A percentile compares a stretch with the other conserved stretches of the same genome.
These are phyloP conservation scores for Anisodus tanguticus DNA, from an alignment of 257 asterid species.

Conservation along the genomic window DNA sequence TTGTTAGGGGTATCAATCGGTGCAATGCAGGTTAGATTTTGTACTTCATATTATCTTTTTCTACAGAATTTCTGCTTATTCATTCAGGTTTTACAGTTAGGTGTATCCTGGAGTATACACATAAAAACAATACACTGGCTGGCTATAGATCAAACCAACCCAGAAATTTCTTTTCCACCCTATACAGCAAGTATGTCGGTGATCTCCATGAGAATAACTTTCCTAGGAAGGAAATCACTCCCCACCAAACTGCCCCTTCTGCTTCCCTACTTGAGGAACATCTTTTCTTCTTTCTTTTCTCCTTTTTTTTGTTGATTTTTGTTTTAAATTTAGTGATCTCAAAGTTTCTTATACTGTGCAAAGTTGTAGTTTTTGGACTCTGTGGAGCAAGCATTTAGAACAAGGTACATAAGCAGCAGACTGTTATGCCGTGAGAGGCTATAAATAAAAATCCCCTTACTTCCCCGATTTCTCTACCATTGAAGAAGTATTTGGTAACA, in stretches of 20 bases:
- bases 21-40: slow-evolving; percentile 82
- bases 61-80: neutral
- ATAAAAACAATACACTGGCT: neutral
- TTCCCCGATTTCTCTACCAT: neutral
- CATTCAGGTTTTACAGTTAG: neutral
- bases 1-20: slow-evolving; percentile 84
- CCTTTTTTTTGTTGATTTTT: neutral
- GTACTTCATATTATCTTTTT: neutral
- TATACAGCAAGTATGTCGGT: neutral
- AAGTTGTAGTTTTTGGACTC: neutral
- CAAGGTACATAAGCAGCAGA: neutral
- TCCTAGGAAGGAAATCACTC: neutral
- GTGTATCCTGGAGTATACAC: neutral
- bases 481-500: neutral
- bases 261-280: slow-evolving; percentile 15
- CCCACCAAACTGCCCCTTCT: neutral
- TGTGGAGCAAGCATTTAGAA: slow-evolving; percentile 11
- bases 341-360: slow-evolving; percentile 14
- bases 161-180: slow-evolving; percentile 20
- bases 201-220: neutral
- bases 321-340: neutral
- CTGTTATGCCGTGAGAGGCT: neutral
- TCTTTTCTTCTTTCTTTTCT: neutral
- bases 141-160: slow-evolving; percentile 16
- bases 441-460: neutral